A percentile compares a stretch with the other conserved stretches of the same genome.
Evolutionary conservation across 2,329 filamentous ascomycete genomes (phyloP).

Genomic region (Phialocephala sp.): DNA sequence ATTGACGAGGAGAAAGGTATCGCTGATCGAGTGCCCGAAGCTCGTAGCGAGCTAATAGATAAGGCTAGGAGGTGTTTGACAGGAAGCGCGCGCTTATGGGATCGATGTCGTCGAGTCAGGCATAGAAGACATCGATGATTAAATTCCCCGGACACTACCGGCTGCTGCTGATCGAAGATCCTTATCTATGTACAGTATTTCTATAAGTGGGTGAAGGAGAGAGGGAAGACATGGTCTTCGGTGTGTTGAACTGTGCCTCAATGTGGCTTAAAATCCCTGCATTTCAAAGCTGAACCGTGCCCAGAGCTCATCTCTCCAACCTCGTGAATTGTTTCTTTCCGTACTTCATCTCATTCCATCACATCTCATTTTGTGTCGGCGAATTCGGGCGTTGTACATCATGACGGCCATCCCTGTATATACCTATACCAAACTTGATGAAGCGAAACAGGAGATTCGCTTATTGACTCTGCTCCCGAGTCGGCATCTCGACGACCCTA

Average conservation of each 20-base stretch:
- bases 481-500: background rate
- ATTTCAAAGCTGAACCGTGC: background rate
- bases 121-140: no score
- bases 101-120: background rate
- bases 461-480: background rate
- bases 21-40: background rate
- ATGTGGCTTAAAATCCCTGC: background rate
- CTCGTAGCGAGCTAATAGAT: background rate
- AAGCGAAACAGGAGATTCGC: background rate
- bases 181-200: no score
- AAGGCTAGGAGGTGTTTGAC: background rate
- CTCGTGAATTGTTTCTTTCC: background rate
- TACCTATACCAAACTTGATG: background rate
- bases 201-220: no score
- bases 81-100: background rate
- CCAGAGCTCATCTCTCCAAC: no score
- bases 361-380: background rate
- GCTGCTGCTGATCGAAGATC: background rate
- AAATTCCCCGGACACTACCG: no score
- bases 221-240: background rate
- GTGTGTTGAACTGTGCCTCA: background rate
- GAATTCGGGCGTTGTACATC: background rate
- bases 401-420: background rate
- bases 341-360: background rate
- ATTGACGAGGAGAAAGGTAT: background rate